Evolutionary conservation across 805 yeast genomes (phyloP).

Genomic region (Candida dendrica): DNA sequence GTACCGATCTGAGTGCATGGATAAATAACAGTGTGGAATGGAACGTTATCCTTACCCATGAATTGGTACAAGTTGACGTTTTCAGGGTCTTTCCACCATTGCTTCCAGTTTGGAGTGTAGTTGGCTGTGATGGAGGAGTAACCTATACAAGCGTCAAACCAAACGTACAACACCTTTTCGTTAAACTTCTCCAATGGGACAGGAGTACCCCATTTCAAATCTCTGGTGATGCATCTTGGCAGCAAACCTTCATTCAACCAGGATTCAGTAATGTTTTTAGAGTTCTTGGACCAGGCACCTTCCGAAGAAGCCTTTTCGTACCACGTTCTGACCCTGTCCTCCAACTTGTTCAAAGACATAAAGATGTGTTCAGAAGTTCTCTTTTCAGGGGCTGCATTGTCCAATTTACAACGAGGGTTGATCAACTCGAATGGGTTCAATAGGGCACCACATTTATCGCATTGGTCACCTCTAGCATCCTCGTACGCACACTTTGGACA

Average conservation of each 20-base stretch:
- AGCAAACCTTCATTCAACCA: conserved; percentile 93
- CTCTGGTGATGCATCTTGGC: conserved; percentile 96
- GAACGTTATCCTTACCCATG: conserved; percentile 99
- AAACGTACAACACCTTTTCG: conserved; percentile 90
- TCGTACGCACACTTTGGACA: conserved; percentile 94
- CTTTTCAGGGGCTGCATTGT: conserved; percentile 72
- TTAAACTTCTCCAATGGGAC: conserved; percentile 85
- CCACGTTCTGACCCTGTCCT: conserved; percentile 71
- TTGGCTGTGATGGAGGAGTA: conserved; percentile 94
- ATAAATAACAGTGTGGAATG: conserved; percentile 97
- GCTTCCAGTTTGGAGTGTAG: conserved; percentile 67
- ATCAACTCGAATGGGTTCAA: conserved; percentile 90
- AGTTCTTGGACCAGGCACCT: conserved; percentile 90
- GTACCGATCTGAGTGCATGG: conserved; percentile 92
- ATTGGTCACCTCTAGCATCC: conserved; percentile 99
- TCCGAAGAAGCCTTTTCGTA: conserved; percentile 53
- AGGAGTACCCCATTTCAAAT: conserved; percentile 96
- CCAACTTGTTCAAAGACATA: conserved; percentile 76
- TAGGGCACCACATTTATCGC: conserved; percentile 91
- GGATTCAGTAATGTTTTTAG: conserved; percentile 78
- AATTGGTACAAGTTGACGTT: conserved; percentile 86
- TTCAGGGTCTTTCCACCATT: conserved; percentile 96
- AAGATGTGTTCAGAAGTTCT: conserved; percentile 81
- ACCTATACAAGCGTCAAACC: conserved; percentile 99
- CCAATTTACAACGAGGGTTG: conserved; percentile 93